Percentiles rank a stretch among this genome's conserved stretches.
Conservation (phyloP, 257 asterid species). For the Nicotiana attenuata region DNA sequence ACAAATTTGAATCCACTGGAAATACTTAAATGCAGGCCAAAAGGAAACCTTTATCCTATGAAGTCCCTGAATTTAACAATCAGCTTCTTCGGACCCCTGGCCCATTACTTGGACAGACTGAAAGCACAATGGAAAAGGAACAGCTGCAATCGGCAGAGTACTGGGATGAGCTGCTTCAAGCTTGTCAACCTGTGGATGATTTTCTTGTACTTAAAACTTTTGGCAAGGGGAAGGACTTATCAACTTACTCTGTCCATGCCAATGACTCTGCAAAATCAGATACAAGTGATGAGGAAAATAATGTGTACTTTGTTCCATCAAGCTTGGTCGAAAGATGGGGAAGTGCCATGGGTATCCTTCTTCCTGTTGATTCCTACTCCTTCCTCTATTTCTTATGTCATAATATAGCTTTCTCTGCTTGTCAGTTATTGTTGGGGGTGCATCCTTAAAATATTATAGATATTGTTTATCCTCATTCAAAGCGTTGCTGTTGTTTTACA, state of each 20-base stretch:
- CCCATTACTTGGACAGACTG: conserved; percentile 41
- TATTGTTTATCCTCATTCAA: conserved; percentile 87
- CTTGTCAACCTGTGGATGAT: conserved; percentile 55
- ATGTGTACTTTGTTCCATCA: conserved; percentile 56
- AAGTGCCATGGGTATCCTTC: conserved; percentile 91
- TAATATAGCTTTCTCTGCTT: conserved; percentile 11
- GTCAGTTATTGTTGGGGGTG: neutral
- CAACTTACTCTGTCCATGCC: conserved; percentile 15
- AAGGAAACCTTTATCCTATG: conserved; percentile 57
- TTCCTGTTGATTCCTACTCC: neutral
- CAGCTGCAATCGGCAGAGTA: conserved; percentile 34
- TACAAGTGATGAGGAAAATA: conserved; percentile 33
- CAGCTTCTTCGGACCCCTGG: conserved; percentile 55
- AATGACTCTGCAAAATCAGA: conserved; percentile 29
- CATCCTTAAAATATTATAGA: conserved; percentile 37
- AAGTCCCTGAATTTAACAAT: conserved; percentile 40
- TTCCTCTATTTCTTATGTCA: conserved; percentile 3
- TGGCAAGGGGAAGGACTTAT: conserved; percentile 27
- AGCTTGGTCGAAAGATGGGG: conserved; percentile 87
- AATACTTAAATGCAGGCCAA: conserved; percentile 58
- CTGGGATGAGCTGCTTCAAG: conserved; percentile 42
- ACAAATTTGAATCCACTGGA: neutral
- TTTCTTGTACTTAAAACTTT: conserved; percentile 50
- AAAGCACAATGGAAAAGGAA: conserved; percentile 26
- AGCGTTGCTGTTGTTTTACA: conserved; percentile 91